phyloP scores from a whole-genome alignment of 1,284 basidiomycete species.

The Fomitopsis schrenkii region DNA sequence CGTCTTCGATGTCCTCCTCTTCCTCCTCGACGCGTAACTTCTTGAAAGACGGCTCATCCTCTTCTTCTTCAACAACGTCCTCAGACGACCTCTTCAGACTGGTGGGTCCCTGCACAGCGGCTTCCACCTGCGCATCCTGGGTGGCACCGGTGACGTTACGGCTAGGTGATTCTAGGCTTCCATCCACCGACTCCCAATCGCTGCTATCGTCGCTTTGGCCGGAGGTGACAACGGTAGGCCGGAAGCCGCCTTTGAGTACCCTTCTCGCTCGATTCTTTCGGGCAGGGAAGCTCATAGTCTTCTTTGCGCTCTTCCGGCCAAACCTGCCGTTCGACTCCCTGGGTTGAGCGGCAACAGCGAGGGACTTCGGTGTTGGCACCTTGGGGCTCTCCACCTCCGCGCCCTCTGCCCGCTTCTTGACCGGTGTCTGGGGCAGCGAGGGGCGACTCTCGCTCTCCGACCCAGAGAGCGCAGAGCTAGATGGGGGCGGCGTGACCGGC shows the following conservation, averaged over 20 bases:
- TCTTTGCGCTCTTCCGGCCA: constrained; percentile 46
- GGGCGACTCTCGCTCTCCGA: constrained; percentile 4
- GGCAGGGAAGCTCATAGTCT: constrained; percentile 39
- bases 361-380: constrained; percentile 37
- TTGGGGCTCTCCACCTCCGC: constrained; percentile 17
- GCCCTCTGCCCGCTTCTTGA: constrained; percentile 3
- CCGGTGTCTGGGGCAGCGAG: constrained; percentile 7
- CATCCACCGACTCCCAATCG: background rate
- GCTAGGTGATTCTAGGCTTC: background rate
- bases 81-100: constrained; percentile 1
- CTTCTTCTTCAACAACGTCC: constrained; percentile 5
- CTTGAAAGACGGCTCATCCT: constrained; percentile 9
- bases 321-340: constrained; percentile 46
- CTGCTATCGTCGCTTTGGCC: background rate
- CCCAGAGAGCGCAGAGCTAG: constrained; percentile 13
- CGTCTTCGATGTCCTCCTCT: constrained; percentile 21
- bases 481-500: constrained; percentile 13
- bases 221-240: constrained; percentile 18
- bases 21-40: constrained; percentile 11
- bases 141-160: background rate
- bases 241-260: constrained; percentile 30
- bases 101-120: background rate
- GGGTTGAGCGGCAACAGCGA: constrained; percentile 46
- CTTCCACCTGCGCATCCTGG: background rate
- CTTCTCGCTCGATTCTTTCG: constrained; percentile 34